Evolutionary conservation across 495 filamentous ascomycete species (phyloP), one percentile per base, ranked within the genome.

Genomic region (Neohortaea acidophila): DNA sequence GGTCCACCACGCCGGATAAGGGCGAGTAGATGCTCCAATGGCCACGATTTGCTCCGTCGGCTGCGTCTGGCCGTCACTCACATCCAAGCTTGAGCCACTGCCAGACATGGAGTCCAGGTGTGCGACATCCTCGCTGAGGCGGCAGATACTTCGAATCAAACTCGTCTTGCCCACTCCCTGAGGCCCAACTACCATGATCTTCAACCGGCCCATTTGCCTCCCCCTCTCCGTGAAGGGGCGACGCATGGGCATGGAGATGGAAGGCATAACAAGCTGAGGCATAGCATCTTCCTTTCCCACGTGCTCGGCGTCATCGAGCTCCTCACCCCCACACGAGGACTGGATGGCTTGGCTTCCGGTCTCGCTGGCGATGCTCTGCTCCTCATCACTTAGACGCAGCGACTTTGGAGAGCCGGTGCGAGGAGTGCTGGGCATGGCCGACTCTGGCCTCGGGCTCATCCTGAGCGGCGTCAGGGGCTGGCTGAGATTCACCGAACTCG

Each of bases 251-350:
- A 99, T 94, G 47, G 73, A 79, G 48, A 99, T 83, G 55, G 84
- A 92, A 7, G 89, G 89, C 91, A 99, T 99, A 46, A 99, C 79
- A 12, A 99, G 70, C 57, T 96, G 87, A 21, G 87, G 84, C 45
- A 45, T 43, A 12, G 47, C 6, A 9, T 33, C 37, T 4, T 38
- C 38, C 13, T 39, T 28, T n/a, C n/a, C n/a, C 3, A 12, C 34
- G 11, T 45, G 27, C 52, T 43, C 53, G 66, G 63, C 44, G 45
- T 54, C 56, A 3, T 64, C 58, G n/a, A 61, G 63, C 10, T 72
- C 66, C 2, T 67, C 67, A 33, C 49, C 51, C 29, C 56, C 55
- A 20, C 31, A 41, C 9, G 39, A 40, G 1, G 62, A 64, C 15
- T 49, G 44, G 6, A 69, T 53, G 9, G 63, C 62, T 42, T 68